Conservation (phyloP, 768 basidiomycete genomes). For the Termitomyces sp. region DNA sequence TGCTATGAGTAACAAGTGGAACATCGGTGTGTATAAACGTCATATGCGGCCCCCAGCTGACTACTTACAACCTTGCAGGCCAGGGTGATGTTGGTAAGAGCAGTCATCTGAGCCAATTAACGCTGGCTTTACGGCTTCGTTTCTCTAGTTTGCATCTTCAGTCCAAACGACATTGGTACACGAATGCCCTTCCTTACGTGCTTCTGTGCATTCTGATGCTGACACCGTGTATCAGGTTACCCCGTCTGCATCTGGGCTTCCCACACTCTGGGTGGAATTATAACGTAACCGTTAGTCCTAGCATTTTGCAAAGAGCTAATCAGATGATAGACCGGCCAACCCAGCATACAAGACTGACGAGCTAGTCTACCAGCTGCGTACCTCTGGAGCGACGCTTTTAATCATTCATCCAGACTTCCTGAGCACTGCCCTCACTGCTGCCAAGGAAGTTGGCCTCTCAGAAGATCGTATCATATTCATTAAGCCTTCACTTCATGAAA, state of each 20-base stretch:
- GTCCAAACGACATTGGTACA: conserved; percentile 59
- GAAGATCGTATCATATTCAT: conserved; percentile 37
- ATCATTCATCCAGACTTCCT: conserved; percentile 42
- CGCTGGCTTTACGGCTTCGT: background rate
- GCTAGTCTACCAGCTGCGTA: conserved; percentile 48
- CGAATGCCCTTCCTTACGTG: background rate
- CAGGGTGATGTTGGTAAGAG: conserved; percentile 46
- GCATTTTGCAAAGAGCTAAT: conserved; percentile 8
- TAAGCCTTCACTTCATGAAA: conserved; percentile 15
- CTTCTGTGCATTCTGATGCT: background rate
- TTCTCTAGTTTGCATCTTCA: conserved; percentile 50
- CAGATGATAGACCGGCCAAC: conserved; percentile 49
- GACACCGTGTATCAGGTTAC: conserved; percentile 37
- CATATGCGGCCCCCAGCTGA: background rate
- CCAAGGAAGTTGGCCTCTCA: conserved; percentile 31
- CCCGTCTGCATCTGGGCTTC: conserved; percentile 51
- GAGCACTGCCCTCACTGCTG: conserved; percentile 38
- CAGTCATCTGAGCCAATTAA: background rate
- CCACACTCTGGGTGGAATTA: conserved; percentile 50
- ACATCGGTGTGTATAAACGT: conserved; percentile 32
- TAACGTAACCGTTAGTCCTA: conserved; percentile 39
- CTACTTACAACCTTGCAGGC: conserved; percentile 22
- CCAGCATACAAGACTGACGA: conserved; percentile 55
- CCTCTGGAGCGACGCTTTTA: conserved; percentile 41
- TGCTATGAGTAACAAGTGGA: conserved; percentile 40